Percentiles rank a stretch among this genome's conserved stretches.
Evolutionary conservation across 129 eudicot genomes (phyloP).

Genomic region (Chrysanthemum seticuspe): DNA sequence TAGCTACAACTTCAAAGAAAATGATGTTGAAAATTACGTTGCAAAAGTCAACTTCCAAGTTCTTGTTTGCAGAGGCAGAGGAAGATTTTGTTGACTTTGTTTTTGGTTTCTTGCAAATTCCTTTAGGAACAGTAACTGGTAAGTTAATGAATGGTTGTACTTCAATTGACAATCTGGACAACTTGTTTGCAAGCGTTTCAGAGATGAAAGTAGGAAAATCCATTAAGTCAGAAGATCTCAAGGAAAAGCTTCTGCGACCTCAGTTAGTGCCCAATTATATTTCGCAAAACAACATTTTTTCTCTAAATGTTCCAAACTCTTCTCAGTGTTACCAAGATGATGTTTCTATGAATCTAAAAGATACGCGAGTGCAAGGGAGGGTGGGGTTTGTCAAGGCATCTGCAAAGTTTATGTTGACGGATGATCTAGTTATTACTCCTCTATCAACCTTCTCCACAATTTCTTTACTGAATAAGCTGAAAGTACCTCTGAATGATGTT

Average conservation of each 20-base stretch:
- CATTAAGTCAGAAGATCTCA: not conserved
- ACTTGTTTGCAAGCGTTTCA: slow-evolving; percentile 23
- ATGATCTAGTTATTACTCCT: slow-evolving; percentile 17
- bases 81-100: too few relatives aligned
- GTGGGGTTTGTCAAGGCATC: slow-evolving; percentile 3
- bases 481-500: slow-evolving; percentile 6
- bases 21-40: too few relatives aligned
- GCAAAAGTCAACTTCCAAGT: too few relatives aligned
- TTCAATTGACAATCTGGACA: not conserved
- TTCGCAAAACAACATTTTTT: slow-evolving; percentile 14
- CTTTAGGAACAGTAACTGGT: too few relatives aligned
- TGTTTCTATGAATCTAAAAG: not conserved
- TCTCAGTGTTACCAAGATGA: not conserved
- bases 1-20: too few relatives aligned
- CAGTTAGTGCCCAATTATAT: not conserved
- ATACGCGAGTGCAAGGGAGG: not conserved
- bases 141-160: too few relatives aligned
- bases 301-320: not conserved
- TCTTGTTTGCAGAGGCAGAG: too few relatives aligned
- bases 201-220: not conserved
- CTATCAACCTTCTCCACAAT: not conserved
- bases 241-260: not conserved
- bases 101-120: too few relatives aligned
- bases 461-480: not conserved
- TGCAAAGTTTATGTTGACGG: slow-evolving; percentile 23